phyloP scores from a whole-genome alignment of 192 early-diverging fungal species.

The Coemansia sp. region DNA sequence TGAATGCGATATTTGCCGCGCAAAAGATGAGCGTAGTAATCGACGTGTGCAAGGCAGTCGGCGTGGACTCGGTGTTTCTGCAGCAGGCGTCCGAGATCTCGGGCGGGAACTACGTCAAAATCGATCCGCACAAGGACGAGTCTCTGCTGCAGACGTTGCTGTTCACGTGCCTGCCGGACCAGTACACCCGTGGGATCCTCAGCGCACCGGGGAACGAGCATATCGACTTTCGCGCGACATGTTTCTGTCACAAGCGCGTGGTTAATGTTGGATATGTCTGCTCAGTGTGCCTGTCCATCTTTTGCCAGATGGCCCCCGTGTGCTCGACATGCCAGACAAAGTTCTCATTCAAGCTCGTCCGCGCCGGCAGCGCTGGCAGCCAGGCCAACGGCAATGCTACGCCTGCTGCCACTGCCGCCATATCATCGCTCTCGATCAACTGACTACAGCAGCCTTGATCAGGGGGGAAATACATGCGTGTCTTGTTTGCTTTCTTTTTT shows the following conservation, averaged over 20 bases:
- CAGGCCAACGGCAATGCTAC: constrained; percentile 5
- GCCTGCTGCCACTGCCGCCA: neutral
- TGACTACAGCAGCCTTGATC: no score
- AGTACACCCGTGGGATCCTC: constrained; percentile 64
- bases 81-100: constrained; percentile 91
- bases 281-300: constrained; percentile 92
- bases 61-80: constrained; percentile 77
- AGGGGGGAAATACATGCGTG: no score
- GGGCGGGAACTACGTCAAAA: constrained; percentile 73
- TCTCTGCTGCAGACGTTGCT: constrained; percentile 78
- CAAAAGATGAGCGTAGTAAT: constrained; percentile 85
- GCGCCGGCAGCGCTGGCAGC: constrained; percentile 9
- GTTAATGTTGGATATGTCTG: constrained; percentile 97
- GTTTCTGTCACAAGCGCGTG: constrained; percentile 94
- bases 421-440: constrained; percentile 4
- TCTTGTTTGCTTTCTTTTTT: constrained; percentile 1
- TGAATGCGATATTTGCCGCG: constrained; percentile 98
- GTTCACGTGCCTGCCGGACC: constrained; percentile 75
- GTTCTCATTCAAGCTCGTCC: constrained; percentile 54
- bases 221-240: constrained; percentile 90
- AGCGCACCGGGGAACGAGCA: constrained; percentile 68
- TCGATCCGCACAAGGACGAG: constrained; percentile 57
- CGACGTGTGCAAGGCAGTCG: constrained; percentile 83
- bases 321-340: constrained; percentile 77
- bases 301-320: constrained; percentile 64